These are phyloP conservation scores for Brassica incana DNA, from an alignment of 345 rosid genomes.

Conservation along the genomic window DNA sequence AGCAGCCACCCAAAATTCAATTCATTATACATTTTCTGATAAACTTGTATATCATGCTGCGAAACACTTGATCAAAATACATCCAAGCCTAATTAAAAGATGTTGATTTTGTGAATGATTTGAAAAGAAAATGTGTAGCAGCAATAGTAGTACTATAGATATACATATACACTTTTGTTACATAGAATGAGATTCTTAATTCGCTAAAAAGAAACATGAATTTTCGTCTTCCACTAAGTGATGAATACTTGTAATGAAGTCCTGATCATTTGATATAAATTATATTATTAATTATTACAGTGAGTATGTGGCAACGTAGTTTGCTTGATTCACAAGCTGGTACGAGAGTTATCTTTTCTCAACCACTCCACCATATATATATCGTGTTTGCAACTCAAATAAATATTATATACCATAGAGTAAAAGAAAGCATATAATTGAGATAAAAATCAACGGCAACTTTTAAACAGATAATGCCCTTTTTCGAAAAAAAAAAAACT, in stretches of 20 bases:
- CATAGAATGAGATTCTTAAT: background rate
- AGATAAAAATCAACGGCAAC: constrained; percentile 1
- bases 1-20: constrained; percentile 30
- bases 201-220: background rate
- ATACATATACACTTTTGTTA: background rate
- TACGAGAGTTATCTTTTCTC: constrained; percentile 9
- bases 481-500: too few species aligned
- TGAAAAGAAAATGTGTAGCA: background rate
- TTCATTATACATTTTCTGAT: background rate
- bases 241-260: background rate
- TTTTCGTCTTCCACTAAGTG: background rate
- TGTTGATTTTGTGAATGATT: constrained; percentile 1
- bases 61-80: background rate
- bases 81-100: background rate
- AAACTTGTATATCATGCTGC: background rate
- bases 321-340: constrained; percentile 36
- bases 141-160: background rate
- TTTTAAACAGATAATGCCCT: background rate
- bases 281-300: constrained; percentile 4
- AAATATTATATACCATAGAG: background rate
- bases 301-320: constrained; percentile 10
- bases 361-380: constrained; percentile 35
- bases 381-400: constrained; percentile 16
- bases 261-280: background rate
- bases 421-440: background rate